Conservation (phyloP, 2,329 filamentous ascomycete genomes). For the Conoideocrella luteorostrata region DNA sequence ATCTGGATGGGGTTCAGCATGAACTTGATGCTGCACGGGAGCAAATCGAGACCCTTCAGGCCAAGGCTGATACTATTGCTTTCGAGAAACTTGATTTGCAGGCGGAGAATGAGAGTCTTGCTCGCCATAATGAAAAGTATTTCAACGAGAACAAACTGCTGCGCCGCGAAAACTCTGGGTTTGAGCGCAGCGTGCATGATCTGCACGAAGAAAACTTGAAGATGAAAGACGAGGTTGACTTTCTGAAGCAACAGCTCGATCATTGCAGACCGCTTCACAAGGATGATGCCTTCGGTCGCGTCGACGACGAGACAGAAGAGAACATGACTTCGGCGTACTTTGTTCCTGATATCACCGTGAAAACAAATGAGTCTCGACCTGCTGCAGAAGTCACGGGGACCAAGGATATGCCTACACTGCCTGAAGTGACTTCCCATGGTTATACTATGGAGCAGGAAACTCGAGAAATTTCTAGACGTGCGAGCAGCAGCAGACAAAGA, state of each 20-base stretch:
- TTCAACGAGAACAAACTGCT: constrained; percentile 47
- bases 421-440: constrained; percentile 27
- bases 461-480: constrained; percentile 21
- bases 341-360: constrained; percentile 51
- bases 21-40: constrained; percentile 35
- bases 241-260: constrained; percentile 38
- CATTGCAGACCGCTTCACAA: constrained; percentile 32
- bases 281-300: constrained; percentile 27
- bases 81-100: constrained; percentile 40
- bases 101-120: constrained; percentile 46
- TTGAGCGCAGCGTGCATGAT: constrained; percentile 38
- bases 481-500: constrained; percentile 21
- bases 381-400: constrained; percentile 25
- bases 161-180: constrained; percentile 40
- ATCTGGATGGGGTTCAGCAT: constrained; percentile 31
- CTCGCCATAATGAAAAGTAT: constrained; percentile 49
- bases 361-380: constrained; percentile 29
- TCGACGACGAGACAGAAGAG: constrained; percentile 36
- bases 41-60: constrained; percentile 33
- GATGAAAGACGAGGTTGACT: constrained; percentile 41
- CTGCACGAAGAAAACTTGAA: constrained; percentile 41
- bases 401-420: constrained; percentile 21
- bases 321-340: constrained; percentile 56
- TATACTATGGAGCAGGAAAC: constrained; percentile 23
- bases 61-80: constrained; percentile 30